These are phyloP conservation scores for Carnegiea gigantea DNA, from an alignment of 179 eudicot genomes.

Conservation along the genomic window DNA sequence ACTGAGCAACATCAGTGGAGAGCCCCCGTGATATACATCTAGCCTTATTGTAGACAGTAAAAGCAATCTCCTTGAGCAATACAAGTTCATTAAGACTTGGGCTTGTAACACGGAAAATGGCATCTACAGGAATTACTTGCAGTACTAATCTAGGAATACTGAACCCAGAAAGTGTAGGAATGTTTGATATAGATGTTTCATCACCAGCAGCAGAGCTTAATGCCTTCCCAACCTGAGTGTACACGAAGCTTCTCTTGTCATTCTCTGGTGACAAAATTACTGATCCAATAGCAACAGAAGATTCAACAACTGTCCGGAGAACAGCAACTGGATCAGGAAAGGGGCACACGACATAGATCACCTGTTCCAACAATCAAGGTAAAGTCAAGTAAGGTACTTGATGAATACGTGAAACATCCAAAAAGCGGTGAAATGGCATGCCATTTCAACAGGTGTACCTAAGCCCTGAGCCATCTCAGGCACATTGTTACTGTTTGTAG, in stretches of 20 bases:
- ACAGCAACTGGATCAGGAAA: slow-evolving; percentile 88
- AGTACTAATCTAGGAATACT: slow-evolving; percentile 83
- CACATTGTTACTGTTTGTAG: too few relatives aligned
- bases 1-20: slow-evolving; percentile 50
- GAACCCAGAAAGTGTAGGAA: slow-evolving; percentile 83
- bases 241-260: slow-evolving; percentile 72
- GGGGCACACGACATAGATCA: slow-evolving; percentile 94
- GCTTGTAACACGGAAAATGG: slow-evolving; percentile 83
- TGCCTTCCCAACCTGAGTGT: slow-evolving; percentile 82
- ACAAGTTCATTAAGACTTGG: slow-evolving; percentile 74
- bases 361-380: slow-evolving; percentile 47
- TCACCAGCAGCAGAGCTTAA: slow-evolving; percentile 82
- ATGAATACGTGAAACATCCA: not conserved
- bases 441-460: not conserved
- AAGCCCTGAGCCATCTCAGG: too few relatives aligned
- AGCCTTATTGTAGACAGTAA: slow-evolving; percentile 96
- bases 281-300: slow-evolving; percentile 79
- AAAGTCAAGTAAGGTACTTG: slow-evolving; percentile 5
- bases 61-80: slow-evolving; percentile 88
- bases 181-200: slow-evolving; percentile 80
- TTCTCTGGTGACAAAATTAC: slow-evolving; percentile 61
- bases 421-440: not conserved
- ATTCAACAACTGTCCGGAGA: slow-evolving; percentile 78
- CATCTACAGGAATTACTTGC: slow-evolving; percentile 87
- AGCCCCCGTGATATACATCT: slow-evolving; percentile 71